Evolutionary conservation across 163 green algal genomes (phyloP).

Genomic region (Chlorella variabilis): DNA sequence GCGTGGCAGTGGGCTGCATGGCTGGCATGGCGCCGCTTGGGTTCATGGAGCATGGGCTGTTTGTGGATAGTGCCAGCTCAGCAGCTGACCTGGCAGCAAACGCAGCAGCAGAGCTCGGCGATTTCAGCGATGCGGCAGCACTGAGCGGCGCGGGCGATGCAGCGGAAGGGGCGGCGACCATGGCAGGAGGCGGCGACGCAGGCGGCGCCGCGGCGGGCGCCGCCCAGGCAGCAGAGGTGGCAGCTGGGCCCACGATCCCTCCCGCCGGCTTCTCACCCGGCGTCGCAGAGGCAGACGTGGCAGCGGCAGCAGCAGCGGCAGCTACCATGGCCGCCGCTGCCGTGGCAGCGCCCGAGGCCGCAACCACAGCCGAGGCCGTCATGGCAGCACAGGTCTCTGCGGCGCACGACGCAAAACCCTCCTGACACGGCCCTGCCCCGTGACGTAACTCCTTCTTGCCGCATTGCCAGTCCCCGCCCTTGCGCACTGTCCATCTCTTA

Average conservation of each 20-base stretch:
- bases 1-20: constrained; percentile 68
- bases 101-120: neutral
- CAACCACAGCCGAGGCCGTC: neutral
- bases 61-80: neutral
- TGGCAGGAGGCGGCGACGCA: neutral
- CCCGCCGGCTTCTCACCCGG: neutral
- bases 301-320: neutral
- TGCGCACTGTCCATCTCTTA: no score
- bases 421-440: neutral
- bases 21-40: constrained; percentile 63
- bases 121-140: neutral
- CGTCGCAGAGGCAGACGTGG: neutral
- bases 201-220: neutral
- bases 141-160: neutral
- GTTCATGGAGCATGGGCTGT: constrained; percentile 43
- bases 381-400: no score
- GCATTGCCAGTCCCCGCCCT: no score
- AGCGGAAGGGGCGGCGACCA: neutral
- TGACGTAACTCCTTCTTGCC: no score
- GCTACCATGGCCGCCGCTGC: neutral
- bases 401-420: neutral
- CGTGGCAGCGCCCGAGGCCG: neutral
- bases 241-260: neutral
- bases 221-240: neutral
- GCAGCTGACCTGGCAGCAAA: neutral